These are phyloP conservation scores for Sporobolomyces phaffii DNA, from an alignment of 768 basidiomycete genomes.

Conservation along the genomic window DNA sequence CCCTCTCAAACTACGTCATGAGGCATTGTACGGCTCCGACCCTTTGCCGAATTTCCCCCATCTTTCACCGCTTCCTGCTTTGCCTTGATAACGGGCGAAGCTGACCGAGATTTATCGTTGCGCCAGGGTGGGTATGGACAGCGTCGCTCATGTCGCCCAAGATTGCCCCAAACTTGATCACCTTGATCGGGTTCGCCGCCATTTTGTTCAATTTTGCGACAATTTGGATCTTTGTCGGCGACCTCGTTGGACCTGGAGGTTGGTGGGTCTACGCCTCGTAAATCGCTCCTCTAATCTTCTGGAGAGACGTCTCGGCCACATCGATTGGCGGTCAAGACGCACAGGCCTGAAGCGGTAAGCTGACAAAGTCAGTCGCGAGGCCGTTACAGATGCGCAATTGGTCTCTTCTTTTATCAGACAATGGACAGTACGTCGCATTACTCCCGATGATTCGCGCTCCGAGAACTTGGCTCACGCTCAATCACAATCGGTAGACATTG, in stretches of 20 bases:
- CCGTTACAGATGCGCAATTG: conserved; percentile 1
- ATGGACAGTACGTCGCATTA: conserved; percentile 28
- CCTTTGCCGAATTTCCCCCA: neutral
- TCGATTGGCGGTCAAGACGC: no score
- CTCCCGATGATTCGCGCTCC: neutral
- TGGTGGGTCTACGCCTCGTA: conserved; percentile 9
- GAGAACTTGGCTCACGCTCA: no score
- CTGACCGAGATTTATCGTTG: no score
- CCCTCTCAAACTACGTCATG: conserved; percentile 18
- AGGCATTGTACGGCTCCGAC: conserved; percentile 12
- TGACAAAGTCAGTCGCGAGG: neutral
- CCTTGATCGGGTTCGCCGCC: conserved; percentile 25
- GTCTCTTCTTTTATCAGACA: conserved; percentile 34
- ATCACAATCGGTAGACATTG: conserved; percentile 15
- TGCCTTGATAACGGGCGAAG: no score
- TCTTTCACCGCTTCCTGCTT: no score
- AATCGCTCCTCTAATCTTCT: neutral
- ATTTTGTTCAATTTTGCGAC: conserved; percentile 23
- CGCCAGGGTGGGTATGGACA: conserved; percentile 27
- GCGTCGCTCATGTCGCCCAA: conserved; percentile 8
- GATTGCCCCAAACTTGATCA: conserved; percentile 31
- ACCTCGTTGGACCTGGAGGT: neutral
- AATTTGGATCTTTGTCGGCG: conserved; percentile 4
- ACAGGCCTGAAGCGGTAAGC: no score
- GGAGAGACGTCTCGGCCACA: no score